Conservation (phyloP, 495 filamentous ascomycete genomes). For the Daldinia vernicosa region DNA sequence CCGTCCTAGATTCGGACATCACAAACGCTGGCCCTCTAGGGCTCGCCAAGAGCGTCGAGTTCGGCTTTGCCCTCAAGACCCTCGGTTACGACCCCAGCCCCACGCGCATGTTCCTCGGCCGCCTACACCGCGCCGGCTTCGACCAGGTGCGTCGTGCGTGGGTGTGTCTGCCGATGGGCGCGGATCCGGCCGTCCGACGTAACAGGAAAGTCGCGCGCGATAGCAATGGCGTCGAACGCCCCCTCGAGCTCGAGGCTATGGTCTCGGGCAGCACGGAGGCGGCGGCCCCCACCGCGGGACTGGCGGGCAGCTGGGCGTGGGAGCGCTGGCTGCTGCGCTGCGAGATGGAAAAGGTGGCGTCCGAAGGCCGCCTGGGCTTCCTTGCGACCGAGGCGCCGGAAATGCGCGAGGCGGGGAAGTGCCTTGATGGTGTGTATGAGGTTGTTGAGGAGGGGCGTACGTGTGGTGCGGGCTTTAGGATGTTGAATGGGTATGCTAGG, state of each 20-base stretch:
- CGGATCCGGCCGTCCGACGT: conserved; percentile 59
- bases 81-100: conserved; percentile 87
- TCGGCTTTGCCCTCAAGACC: conserved; percentile 85
- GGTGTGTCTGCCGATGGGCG: conserved; percentile 89
- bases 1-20: conserved; percentile 86
- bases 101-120: conserved; percentile 77
- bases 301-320: conserved; percentile 92
- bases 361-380: conserved; percentile 64
- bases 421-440: conserved; percentile 77
- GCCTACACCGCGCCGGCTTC: conserved; percentile 79
- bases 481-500: conserved; percentile 86
- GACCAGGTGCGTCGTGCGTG: conserved; percentile 83
- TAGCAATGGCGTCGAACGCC: conserved; percentile 51
- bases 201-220: conserved; percentile 44
- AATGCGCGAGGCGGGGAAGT: conserved; percentile 59
- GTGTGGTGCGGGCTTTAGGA: conserved; percentile 83
- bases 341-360: conserved; percentile 81
- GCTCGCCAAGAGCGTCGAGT: conserved; percentile 84
- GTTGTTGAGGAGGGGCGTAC: conserved; percentile 86
- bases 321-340: conserved; percentile 93
- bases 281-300: conserved; percentile 76
- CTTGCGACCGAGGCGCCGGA: conserved; percentile 55
- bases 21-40: conserved; percentile 80
- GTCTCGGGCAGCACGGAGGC: conserved; percentile 76
- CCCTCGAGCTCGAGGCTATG: conserved; percentile 70